These are phyloP conservation scores for Avicennia marina DNA, from an alignment of 257 asterid species.

Conservation along the genomic window DNA sequence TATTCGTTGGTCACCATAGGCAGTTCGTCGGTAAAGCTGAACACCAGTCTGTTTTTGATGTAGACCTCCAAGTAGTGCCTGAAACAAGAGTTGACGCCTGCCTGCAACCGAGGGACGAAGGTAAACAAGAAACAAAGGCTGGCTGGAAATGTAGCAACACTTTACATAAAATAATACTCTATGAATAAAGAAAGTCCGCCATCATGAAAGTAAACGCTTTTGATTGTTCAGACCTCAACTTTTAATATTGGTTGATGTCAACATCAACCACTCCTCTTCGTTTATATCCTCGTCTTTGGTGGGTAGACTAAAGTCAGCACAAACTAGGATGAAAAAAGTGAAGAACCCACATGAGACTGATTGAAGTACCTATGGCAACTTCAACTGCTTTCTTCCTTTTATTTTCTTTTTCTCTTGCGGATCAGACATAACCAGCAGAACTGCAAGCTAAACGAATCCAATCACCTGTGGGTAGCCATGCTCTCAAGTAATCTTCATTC, in stretches of 20 bases:
- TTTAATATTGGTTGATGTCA: not conserved
- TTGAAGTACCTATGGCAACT: not conserved
- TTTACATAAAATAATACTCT: not conserved
- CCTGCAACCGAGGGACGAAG: no score
- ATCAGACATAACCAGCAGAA: not conserved
- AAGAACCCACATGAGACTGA: not conserved
- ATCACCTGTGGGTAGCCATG: not conserved
- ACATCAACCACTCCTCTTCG: not conserved
- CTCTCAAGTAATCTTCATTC: no score
- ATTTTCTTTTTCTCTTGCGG: not conserved
- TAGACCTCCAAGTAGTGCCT: no score
- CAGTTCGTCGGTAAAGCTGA: no score
- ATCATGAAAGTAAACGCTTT: not conserved
- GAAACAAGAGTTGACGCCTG: no score
- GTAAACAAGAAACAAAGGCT: not conserved
- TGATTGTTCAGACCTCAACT: not conserved
- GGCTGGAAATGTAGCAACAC: not conserved
- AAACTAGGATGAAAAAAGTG: not conserved
- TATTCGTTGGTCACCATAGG: no score
- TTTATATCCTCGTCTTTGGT: not conserved
- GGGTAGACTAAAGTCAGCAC: not conserved
- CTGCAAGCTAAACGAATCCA: not conserved
- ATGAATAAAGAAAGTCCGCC: not conserved
- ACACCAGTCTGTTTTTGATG: no score
- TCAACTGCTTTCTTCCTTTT: not conserved